Base-by-base conservation (phyloP, 345 rosid species). In the Carallia pectinifolia region DNA sequence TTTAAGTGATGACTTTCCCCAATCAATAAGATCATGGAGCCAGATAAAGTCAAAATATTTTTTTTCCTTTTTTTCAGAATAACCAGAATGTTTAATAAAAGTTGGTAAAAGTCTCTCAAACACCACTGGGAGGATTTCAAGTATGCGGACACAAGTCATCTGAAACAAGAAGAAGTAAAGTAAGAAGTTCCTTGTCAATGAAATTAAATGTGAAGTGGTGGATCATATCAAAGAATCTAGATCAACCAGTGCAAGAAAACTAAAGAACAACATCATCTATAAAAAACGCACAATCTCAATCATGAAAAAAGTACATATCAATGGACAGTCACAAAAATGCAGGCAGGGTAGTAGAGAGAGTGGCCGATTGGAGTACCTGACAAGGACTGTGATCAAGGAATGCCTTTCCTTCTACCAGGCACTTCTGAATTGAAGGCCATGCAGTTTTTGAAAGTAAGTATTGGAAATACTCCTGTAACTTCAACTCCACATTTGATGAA, bases 71-170 rank as follows among this genome's bases (percentile, higher is more conserved):
- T 70, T 76, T 76, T 63, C 77, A 71, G 84, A 74, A 76, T 64
- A 78, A 75, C 61, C 74, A 62, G 83, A 80, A 33, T 62, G 71
- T 34, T 60, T 66, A 68, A 6, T 29, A 62, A 54, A 62, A 65
- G 81, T 70, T 75, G 76, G 82, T 76, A 69, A 65, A 70, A 90
- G 86, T 70, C 78, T 90, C 74, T 85, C 87, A 70, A 86, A 70
- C 70, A 87, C 73, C 65, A 85, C 83, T 75, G 96, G 98, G 75
- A 92, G 84, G 65, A 91, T 88, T 89, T 94, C 97, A 68, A 94
- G 93, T 67, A 88, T 65, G 30, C 98, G 92, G 19, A 94, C 90
- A 79, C 95, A 94, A 77, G 95, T 88, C 95, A 91, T 91, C 98
- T 94, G 88, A 67, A 78, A 84, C 68, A 75, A 69, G 65, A 61